These are phyloP conservation scores for Gastrolobium bilobum DNA, from an alignment of 306 rosid genomes.

Conservation along the genomic window DNA sequence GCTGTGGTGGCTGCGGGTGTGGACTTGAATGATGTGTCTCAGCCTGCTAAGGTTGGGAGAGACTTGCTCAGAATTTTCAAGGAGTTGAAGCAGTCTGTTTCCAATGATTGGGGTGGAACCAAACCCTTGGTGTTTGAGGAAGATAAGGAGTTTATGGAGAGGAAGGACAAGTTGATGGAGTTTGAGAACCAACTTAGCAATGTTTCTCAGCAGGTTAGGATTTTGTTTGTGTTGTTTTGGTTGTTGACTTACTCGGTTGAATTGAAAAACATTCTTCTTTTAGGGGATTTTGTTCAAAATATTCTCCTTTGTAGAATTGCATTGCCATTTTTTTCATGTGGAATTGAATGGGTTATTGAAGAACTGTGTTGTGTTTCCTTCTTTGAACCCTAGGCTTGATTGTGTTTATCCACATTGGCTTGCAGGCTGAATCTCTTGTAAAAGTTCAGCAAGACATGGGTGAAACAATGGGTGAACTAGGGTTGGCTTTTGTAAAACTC, in stretches of 20 bases:
- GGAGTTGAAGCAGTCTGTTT: conserved; percentile 86
- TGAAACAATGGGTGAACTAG: conserved; percentile 92
- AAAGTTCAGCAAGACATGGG: conserved; percentile 97
- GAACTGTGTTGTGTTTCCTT: conserved; percentile 21
- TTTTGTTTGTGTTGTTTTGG: too few species aligned
- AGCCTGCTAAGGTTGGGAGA: conserved; percentile 91
- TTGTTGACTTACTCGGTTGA: conserved; percentile 9
- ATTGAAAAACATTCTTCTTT: conserved; percentile 35
- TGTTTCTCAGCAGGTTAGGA: conserved; percentile 84
- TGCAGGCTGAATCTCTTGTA: conserved; percentile 95
- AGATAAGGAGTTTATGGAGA: conserved; percentile 89
- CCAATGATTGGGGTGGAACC: conserved; percentile 90
- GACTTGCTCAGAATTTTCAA: conserved; percentile 89
- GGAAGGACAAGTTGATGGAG: conserved; percentile 73
- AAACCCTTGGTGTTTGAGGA: conserved; percentile 86
- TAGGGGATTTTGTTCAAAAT: conserved; percentile 30
- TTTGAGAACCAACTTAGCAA: conserved; percentile 78
- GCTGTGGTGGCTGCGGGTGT: conserved; percentile 54
- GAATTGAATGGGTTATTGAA: conserved; percentile 26
- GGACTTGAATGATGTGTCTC: conserved; percentile 71
- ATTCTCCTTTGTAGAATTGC: conserved; percentile 29
- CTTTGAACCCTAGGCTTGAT: conserved; percentile 38
- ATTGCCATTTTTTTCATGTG: conserved; percentile 35
- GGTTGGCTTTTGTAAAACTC: conserved; percentile 87
- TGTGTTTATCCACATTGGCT: conserved; percentile 16